Base-by-base conservation (phyloP, 1,284 basidiomycete genomes). In the Jaminaea rosea region DNA sequence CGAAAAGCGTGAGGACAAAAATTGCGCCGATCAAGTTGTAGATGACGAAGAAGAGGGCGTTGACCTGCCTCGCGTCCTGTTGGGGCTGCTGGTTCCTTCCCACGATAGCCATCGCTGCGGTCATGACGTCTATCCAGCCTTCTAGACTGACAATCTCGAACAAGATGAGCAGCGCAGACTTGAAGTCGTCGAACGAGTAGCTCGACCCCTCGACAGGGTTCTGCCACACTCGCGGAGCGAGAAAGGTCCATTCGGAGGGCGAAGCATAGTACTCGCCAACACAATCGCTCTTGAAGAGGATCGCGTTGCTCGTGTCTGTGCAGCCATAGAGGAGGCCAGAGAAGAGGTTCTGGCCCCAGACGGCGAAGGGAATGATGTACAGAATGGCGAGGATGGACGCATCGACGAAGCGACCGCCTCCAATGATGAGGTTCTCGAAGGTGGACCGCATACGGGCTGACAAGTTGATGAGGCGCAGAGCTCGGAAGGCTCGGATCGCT, bases 341-440 rank as follows among this genome's bases (percentile, higher is more conserved):
- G 75, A 97, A 97, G 70, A 97, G 87, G 67, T 93, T 96, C 54
- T 91, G 81, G 4, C 91, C 93, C 92, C 93, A 97, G 1, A 96
- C 85, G 3, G 93, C 92, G 69, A 91, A 97, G 0, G 93, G 93
- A 60, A 98, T 88, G 80, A 97, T 85, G 77, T 97, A 77, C 34
- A 97, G 80, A 48, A 94, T 82, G 44, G 92, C 89, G n/a, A 98
- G 82, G 47, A 96, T 75, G 0, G 86, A 88, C 0, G 93, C 93
- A 63, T 96, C 90, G 49, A 94, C 62, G 57, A 98, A 92, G 64
- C 88, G 84, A 17, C 81, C 76, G 1, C 85, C 85, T 3, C 92
- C 93, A 2, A 87, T 87, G 53, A 96, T 85, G 69, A 96, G 84
- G 48, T 96, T 79, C n/a, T 84, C 84, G 75, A 97, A 92, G 0